Evolutionary conservation across 2,329 filamentous ascomycete species (phyloP), one percentile per base, ranked within the genome.

Genomic region (Claviceps quebecensis): DNA sequence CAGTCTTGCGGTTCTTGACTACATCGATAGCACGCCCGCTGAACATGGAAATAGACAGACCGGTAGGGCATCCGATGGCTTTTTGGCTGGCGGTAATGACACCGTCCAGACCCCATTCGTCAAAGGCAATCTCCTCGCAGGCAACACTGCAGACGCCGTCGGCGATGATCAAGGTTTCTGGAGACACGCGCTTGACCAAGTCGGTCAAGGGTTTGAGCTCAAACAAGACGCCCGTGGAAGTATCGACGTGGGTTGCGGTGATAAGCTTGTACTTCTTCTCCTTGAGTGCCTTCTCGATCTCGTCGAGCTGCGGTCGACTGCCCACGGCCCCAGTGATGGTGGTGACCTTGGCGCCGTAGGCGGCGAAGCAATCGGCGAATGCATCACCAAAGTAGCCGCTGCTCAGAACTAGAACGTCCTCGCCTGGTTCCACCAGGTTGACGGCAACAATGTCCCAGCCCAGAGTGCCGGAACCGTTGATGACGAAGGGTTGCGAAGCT

Each of bases 101-200:
- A 59, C 83, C 88, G 67, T 98, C 93, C 47, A 98, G 73, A 57
- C 84, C 83, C 93, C 91, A 97, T 51, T 86, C 86, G 65, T 98
- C 93, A 67, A 98, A 98, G 45, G 84, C 83, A 60, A 98, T 91
- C 72, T 97, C 90, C 71, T 98, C 93, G 60, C 84, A 89, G 46
- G 90, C 93, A 51, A 98, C 90, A 67, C 87, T 95, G 80, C 93
- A 98, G 48, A 98, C 93, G 56, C 91, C 93, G 65, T 98, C 93
- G 51, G 96, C 91, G 49, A 97, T 78, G 54, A 98, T 72, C 51
- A 98, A 76, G 1, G 93, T 98, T 49, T 95, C 83, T 0, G 93
- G 93, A 55, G 88, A 95, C 56, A 96, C 87, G 50, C 78, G 78
- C 66, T 86, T 86, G 49, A 97, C 86, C 48, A 94, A 73, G 63